Percentiles rank a stretch among this genome's conserved stretches.
Evolutionary conservation across 371 early-diverging fungal genomes (phyloP).

Genomic region (Mortierella sp.): DNA sequence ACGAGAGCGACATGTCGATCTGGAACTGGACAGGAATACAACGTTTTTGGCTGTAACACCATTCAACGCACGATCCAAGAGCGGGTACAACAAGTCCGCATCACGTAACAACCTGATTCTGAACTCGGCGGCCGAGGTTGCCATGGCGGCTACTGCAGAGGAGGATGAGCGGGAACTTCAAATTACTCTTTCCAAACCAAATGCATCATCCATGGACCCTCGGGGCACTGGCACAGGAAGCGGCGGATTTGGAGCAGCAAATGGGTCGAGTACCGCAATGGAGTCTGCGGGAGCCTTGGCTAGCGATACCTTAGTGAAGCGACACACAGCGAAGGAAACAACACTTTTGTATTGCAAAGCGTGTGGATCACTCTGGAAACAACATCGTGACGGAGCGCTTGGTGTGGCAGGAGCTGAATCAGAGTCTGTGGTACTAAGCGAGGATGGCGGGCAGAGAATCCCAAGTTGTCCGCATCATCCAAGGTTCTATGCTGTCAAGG

Average conservation of each 20-base stretch:
- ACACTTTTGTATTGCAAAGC: conserved; percentile 41
- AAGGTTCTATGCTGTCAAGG: conserved; percentile 35
- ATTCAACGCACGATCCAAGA: conserved; percentile 25
- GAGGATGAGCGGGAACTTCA: conserved; percentile 50
- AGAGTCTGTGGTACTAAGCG: conserved; percentile 30
- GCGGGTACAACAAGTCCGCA: conserved; percentile 14
- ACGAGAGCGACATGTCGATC: conserved; percentile 78
- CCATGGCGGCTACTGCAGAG: conserved; percentile 43
- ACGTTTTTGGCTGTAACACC: conserved; percentile 60
- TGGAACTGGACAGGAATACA: conserved; percentile 87
- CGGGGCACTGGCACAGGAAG: not conserved
- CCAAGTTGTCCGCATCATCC: conserved; percentile 48
- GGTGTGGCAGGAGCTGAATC: conserved; percentile 28
- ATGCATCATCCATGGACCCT: not conserved
- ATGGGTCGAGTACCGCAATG: too few species aligned
- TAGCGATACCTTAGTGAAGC: conserved; percentile 3
- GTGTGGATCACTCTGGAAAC: conserved; percentile 46
- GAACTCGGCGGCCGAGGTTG: conserved; percentile 35
- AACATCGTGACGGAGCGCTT: conserved; percentile 28
- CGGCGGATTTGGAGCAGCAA: too few species aligned
- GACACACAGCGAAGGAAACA: conserved; percentile 26
- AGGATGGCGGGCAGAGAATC: conserved; percentile 37
- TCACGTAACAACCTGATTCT: conserved; percentile 24
- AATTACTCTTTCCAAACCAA: conserved; percentile 32
- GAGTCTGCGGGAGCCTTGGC: too few species aligned